Evolutionary conservation across 108 stramenopile genomes (phyloP).

Genomic region (Cyclostephanos tholiformis): DNA sequence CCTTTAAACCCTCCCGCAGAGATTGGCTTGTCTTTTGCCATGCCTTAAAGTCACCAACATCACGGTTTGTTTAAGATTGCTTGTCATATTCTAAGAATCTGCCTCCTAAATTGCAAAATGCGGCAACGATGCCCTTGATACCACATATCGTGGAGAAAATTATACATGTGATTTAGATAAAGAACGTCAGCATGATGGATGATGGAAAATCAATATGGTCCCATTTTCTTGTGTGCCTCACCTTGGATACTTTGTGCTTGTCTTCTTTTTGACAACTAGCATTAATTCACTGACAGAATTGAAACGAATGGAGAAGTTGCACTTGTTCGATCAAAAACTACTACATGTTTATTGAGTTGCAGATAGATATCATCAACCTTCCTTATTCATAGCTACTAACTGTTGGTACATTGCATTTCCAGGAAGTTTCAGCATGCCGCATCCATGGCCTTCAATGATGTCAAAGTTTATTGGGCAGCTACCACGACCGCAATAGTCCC

Average conservation of each 20-base stretch:
- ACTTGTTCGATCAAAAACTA: too few species aligned
- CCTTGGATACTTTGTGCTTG: background rate
- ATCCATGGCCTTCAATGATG: conserved; percentile 27
- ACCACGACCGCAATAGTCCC: too few species aligned
- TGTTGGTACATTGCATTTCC: conserved; percentile 26
- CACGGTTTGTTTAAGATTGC: conserved; percentile 48
- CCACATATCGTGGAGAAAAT: too few species aligned
- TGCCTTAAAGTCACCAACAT: conserved; percentile 77
- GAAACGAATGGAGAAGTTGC: too few species aligned
- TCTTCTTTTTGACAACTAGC: background rate
- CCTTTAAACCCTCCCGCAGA: conserved; percentile 57
- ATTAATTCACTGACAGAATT: background rate
- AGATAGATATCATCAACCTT: too few species aligned
- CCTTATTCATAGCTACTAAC: conserved; percentile 9
- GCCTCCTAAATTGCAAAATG: conserved; percentile 12
- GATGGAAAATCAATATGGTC: too few species aligned
- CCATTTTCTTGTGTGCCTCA: too few species aligned
- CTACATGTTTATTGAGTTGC: too few species aligned
- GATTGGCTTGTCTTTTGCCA: conserved; percentile 54
- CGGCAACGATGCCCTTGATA: conserved; percentile 16
- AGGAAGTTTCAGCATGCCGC: conserved; percentile 18
- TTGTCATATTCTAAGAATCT: conserved; percentile 72
- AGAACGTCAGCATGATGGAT: too few species aligned
- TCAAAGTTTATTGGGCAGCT: background rate
- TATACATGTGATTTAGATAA: too few species aligned